Evolutionary conservation across 805 yeast species (phyloP).

Genomic region (Kuraishia capsulata): DNA sequence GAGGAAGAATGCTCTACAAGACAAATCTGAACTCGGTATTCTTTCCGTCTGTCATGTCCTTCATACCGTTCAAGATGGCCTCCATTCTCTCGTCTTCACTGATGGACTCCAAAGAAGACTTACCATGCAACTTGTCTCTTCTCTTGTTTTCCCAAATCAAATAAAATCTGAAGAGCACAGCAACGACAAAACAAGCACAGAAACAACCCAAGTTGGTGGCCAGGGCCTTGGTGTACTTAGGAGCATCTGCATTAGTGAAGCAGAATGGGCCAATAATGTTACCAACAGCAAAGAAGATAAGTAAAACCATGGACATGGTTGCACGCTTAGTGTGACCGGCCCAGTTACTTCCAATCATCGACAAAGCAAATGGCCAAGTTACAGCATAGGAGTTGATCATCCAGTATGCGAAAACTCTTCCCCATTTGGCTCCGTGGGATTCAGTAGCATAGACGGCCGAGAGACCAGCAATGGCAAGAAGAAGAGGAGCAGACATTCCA

Average conservation of each 20-base stretch:
- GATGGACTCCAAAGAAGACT: constrained; percentile 11
- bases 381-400: constrained; percentile 17
- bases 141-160: constrained; percentile 33
- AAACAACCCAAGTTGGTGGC: constrained; percentile 34
- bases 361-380: constrained; percentile 13
- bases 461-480: constrained; percentile 9
- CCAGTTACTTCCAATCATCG: constrained; percentile 36
- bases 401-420: constrained; percentile 17
- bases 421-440: constrained; percentile 11
- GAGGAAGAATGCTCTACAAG: constrained; percentile 5
- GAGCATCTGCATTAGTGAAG: constrained; percentile 49
- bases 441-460: constrained; percentile 11
- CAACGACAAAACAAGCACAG: constrained; percentile 18
- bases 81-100: constrained; percentile 12
- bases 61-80: constrained; percentile 34
- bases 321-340: constrained; percentile 73
- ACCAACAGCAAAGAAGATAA: constrained; percentile 61
- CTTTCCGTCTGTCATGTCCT: constrained; percentile 52
- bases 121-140: constrained; percentile 30
- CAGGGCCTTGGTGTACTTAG: constrained; percentile 31
- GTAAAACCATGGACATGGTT: constrained; percentile 45
- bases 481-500: constrained; percentile 5
- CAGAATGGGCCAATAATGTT: constrained; percentile 70
- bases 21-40: constrained; percentile 48
- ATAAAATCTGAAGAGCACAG: constrained; percentile 9